A percentile compares a stretch with the other conserved stretches of the same genome.
phyloP scores from a whole-genome alignment of 352 stramenopile genomes.

The Plasmopara viticola region DNA sequence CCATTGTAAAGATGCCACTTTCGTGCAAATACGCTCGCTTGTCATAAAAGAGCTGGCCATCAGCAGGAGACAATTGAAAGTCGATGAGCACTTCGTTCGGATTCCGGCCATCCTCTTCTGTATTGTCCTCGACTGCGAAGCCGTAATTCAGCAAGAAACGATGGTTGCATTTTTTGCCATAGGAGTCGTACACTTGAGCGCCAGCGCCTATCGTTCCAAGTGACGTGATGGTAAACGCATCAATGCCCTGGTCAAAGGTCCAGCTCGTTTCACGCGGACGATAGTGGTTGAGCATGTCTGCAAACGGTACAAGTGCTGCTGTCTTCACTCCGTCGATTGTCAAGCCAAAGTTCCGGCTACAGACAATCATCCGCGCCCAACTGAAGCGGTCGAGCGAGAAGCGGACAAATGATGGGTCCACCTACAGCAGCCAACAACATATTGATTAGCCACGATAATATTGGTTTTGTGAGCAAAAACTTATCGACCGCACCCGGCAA shows the following conservation, averaged over 20 bases:
- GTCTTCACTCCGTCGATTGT: conserved; percentile 96
- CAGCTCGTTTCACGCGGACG: conserved; percentile 96
- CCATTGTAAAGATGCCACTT: conserved; percentile 83
- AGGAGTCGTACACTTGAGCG: conserved; percentile 98
- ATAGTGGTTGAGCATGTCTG: conserved; percentile 99
- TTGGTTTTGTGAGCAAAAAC: no score
- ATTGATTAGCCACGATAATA: no score
- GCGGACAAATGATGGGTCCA: conserved; percentile 88
- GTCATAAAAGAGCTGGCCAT: conserved; percentile 79
- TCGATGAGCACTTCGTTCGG: conserved; percentile 95
- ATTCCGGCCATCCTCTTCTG: conserved; percentile 96
- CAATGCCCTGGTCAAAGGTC: conserved; percentile 82
- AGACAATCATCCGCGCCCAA: conserved; percentile 99
- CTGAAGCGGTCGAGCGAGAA: conserved; percentile 96
- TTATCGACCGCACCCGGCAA: conserved; percentile 41
- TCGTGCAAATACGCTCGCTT: conserved; percentile 81
- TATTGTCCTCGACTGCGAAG: conserved; percentile 98
- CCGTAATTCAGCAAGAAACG: conserved; percentile 99
- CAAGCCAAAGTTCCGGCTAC: conserved; percentile 97
- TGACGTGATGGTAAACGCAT: conserved; percentile 87
- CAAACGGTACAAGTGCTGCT: conserved; percentile 96
- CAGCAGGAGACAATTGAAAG: conserved; percentile 52
- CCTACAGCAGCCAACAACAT: background rate
- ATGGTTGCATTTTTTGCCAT: conserved; percentile 99
- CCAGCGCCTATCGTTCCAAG: conserved; percentile 69